Base-by-base conservation (phyloP, 345 rosid genomes). In the Arabis hirsuta region DNA sequence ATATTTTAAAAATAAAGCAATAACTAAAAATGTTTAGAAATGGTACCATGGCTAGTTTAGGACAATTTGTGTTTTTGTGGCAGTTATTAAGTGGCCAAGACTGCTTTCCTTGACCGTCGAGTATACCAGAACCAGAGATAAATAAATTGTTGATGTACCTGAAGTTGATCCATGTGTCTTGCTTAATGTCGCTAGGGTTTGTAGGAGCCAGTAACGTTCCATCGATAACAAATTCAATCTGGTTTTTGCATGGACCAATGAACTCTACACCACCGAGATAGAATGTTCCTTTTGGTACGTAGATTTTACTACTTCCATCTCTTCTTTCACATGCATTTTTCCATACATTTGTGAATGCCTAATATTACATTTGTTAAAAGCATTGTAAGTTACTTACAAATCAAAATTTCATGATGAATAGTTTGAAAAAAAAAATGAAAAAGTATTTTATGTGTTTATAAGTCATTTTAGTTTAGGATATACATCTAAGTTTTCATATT, bases 61-160 rank as follows among this genome's bases (percentile, higher is more conserved):
- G 64, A 45, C 73, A 73, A 1, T 51, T 66, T 8, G 38, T 1
- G 12, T 73, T 73, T 59, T 66, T 73, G 67, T 31, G 39, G 39
- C 78, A 73, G 39, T 73, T 73, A 58, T 73, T 73, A 47, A 73
- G 60, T 10, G 54, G 46, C 78, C 78, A 73, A 41, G 78, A 66
- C 1, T 66, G 52, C 12, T 58, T 29, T 0, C 78, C 78, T 66
- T 73, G 78, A 1, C 78, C 78, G 14, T 73, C 72, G 6, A 73
- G 72, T 27, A 53, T 58, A 48, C 78, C 72, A 3, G n/a, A 12
- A 48, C 78, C 78, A 4, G 72, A 73, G 67, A 73, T 66, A 7
- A 13, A 31, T 4, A 73, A 67, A 66, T 73, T 13, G 34, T 73
- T 48, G 36, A 73, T 51, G 24, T 66, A 66, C 19, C 54, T 65